Base-by-base conservation (phyloP, 2,329 filamentous ascomycete genomes). In the Nemania abortiva region DNA sequence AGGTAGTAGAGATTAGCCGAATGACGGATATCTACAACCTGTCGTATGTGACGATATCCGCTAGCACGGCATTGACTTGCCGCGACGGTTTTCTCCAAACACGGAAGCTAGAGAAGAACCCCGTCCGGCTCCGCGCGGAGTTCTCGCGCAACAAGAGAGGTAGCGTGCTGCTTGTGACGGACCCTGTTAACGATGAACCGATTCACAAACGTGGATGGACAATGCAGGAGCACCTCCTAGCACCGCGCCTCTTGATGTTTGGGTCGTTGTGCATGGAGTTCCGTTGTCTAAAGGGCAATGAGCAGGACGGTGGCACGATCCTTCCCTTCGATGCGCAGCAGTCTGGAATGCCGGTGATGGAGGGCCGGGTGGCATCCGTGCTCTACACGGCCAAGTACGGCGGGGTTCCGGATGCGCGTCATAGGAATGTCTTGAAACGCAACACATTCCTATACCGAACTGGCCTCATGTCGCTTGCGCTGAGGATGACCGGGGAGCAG, bases 31-130 rank as follows among this genome's bases (percentile, higher is more conserved):
- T 59, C 27, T 59, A 59, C 42, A 59, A 49, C 7, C 39, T 31
- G 20, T 59, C 56, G 18, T 49, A 59, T 22, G 56, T 59, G 56
- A 59, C 56, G 15, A 59, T 59, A 59, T 59, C 56, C 56, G 56
- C 56, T 15, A 49, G 56, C 27, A 59, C 56, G 56, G 56, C 56
- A 49, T 49, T 42, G 42, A 49, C 56, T 49, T 59, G 56, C 15
- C 20, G 9, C 27, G 56, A 59, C 18, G 56, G 56, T 18, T 59
- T 59, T 59, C 56, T 59, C 56, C 56, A 49, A 42, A 49, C 56
- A 49, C 56, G 56, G 22, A 47, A 59, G 27, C 18, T 59, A 34
- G 56, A 59, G 39, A 59, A 59, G 39, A 59, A 39, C 18, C 56
- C 56, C 34, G 49, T 59, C 56, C 56, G 56, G 24, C 56, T 59